phyloP scores from a whole-genome alignment of 768 basidiomycete species.

The Mycena vulgaris region DNA sequence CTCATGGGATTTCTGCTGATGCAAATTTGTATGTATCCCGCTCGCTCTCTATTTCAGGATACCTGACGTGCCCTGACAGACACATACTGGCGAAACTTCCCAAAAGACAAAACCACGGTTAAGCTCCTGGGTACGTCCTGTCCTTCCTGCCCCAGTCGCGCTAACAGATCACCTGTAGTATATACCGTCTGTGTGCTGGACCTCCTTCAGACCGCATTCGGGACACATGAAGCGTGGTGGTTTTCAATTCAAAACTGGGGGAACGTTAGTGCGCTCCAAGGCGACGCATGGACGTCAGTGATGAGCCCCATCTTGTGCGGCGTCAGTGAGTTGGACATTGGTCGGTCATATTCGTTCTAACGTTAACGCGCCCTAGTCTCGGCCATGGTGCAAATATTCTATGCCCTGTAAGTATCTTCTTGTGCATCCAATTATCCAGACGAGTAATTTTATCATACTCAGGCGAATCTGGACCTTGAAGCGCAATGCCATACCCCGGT shows the following conservation, averaged over 20 bases:
- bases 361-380: constrained; percentile 2
- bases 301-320: constrained; percentile 18
- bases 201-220: constrained; percentile 15
- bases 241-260: constrained; percentile 21
- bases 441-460: too few relatives aligned
- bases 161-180: background rate
- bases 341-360: background rate
- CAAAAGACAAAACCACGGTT: background rate
- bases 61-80: background rate
- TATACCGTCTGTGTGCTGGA: constrained; percentile 14
- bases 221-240: constrained; percentile 27
- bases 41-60: too few relatives aligned
- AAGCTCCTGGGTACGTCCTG: constrained; percentile 1
- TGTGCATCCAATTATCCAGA: too few relatives aligned
- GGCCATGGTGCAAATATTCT: constrained; percentile 18
- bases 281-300: constrained; percentile 3
- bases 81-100: constrained; percentile 4
- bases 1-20: background rate
- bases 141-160: too few relatives aligned
- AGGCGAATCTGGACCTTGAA: constrained; percentile 12
- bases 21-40: constrained; percentile 8
- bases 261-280: constrained; percentile 9
- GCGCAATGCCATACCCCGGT: background rate
- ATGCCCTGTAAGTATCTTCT: constrained; percentile 2
- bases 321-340: background rate